Percentiles rank a stretch among this genome's conserved stretches.
Evolutionary conservation across 495 filamentous ascomycete species (phyloP).

Genomic region (Penicillium cosmopolitanum): DNA sequence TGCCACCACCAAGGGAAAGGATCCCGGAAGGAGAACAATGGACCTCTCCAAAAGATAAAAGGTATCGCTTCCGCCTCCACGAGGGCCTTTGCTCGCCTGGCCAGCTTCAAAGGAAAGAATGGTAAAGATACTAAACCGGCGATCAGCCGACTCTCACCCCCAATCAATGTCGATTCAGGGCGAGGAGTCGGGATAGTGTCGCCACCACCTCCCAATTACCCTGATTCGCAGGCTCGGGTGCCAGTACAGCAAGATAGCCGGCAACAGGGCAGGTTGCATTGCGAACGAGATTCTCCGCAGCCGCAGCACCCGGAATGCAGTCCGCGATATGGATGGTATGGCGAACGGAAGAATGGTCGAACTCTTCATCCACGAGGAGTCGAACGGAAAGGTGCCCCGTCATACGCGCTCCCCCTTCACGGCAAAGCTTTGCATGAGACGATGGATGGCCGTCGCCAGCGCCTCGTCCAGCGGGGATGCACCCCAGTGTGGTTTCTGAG

Average conservation of each 20-base stretch:
- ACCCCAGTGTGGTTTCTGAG: slow-evolving; percentile 50
- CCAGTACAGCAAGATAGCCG: slow-evolving; percentile 44
- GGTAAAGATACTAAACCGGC: slow-evolving; percentile 7
- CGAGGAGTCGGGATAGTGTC: slow-evolving; percentile 18
- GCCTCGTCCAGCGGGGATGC: slow-evolving; percentile 55
- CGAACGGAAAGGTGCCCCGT: slow-evolving; percentile 74
- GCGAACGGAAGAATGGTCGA: slow-evolving; percentile 40
- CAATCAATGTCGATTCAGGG: slow-evolving; percentile 1
- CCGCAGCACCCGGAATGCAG: slow-evolving; percentile 39
- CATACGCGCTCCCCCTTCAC: slow-evolving; percentile 46
- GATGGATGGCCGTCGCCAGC: slow-evolving; percentile 60
- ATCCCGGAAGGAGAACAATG: slow-evolving; percentile 38
- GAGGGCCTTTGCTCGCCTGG: slow-evolving; percentile 10
- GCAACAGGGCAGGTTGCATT: slow-evolving; percentile 27
- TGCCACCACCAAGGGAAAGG: slow-evolving; percentile 55
- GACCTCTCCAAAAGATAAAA: slow-evolving; percentile 40
- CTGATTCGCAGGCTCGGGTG: slow-evolving; percentile 20
- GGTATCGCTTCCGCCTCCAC: slow-evolving; percentile 15
- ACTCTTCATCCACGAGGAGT: slow-evolving; percentile 61
- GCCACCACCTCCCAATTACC: slow-evolving; percentile 13
- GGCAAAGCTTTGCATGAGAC: slow-evolving; percentile 62
- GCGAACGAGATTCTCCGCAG: slow-evolving; percentile 32
- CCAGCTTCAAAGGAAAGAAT: slow-evolving; percentile 16
- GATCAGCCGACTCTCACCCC: background rate
- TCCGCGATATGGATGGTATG: slow-evolving; percentile 44